phyloP scores from a whole-genome alignment of 116 monocot species.

The Dioscorea cayenensis region DNA sequence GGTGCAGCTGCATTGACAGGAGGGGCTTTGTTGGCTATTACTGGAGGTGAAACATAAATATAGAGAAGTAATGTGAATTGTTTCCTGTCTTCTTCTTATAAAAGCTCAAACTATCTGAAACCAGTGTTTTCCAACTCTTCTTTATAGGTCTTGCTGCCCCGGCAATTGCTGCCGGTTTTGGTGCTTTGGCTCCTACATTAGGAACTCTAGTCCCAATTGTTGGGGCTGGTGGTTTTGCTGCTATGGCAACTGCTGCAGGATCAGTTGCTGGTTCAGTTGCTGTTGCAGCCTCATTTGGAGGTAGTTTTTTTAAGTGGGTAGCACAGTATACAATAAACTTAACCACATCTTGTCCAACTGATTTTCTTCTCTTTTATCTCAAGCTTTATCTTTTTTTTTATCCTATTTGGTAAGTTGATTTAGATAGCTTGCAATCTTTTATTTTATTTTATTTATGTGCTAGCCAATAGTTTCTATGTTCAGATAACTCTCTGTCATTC shows the following conservation, averaged over 20 bases:
- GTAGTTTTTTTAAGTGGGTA: conserved; percentile 15
- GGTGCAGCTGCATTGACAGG: conserved; percentile 98
- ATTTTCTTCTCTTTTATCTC: no score
- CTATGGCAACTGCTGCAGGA: conserved; percentile 89
- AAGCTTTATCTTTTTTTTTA: no score
- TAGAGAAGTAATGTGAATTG: background rate
- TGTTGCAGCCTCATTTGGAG: conserved; percentile 99
- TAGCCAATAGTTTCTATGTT: no score
- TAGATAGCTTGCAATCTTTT: no score
- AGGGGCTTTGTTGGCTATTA: conserved; percentile 84
- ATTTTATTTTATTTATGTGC: no score
- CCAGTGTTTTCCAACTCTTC: conserved; percentile 2
- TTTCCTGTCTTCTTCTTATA: background rate
- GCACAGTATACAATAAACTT: background rate
- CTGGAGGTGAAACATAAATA: conserved; percentile 60
- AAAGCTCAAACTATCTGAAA: background rate
- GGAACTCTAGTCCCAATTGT: conserved; percentile 86
- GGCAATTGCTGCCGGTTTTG: conserved; percentile 98
- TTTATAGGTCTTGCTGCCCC: conserved; percentile 94
- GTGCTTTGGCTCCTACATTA: conserved; percentile 92
- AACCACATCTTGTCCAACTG: no score
- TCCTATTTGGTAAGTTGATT: no score
- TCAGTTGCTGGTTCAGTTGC: conserved; percentile 96
- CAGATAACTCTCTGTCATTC: no score
- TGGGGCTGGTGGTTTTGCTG: conserved; percentile 99